Evolutionary conservation across 768 basidiomycete species (phyloP).

Genomic region (Rhizopogon roseolus): DNA sequence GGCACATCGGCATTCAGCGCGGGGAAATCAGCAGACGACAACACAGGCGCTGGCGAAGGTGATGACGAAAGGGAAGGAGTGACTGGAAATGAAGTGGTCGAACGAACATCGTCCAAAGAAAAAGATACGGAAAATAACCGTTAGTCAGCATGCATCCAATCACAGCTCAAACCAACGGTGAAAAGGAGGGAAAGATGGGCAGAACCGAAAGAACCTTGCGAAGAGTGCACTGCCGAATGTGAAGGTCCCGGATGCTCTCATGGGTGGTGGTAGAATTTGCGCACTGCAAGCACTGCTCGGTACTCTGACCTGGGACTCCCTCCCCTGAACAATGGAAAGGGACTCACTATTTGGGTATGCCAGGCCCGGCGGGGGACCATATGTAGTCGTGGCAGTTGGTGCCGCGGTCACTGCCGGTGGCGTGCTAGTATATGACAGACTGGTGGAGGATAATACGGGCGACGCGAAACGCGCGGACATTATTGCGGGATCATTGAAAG

Average conservation of each 20-base stretch:
- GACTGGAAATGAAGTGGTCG: conserved; percentile 38
- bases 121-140: conserved; percentile 10
- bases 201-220: conserved; percentile 26
- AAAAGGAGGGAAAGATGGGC: conserved; percentile 24
- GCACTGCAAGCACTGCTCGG: conserved; percentile 89
- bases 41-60: conserved; percentile 39
- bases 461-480: conserved; percentile 69
- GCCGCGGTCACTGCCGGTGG: conserved; percentile 1
- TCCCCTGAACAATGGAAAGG: conserved; percentile 58
- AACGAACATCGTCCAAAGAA: conserved; percentile 26
- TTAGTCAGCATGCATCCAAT: conserved; percentile 29
- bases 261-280: conserved; percentile 71
- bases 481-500: conserved; percentile 72
- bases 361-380: conserved; percentile 68
- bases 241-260: conserved; percentile 37
- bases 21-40: conserved; percentile 75
- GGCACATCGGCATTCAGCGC: conserved; percentile 37
- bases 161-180: conserved; percentile 22
- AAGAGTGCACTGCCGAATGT: conserved; percentile 1
- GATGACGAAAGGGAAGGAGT: conserved; percentile 30
- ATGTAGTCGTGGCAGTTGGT: conserved; percentile 7
- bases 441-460: conserved; percentile 22
- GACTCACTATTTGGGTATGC: conserved; percentile 59
- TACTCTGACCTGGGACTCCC: conserved; percentile 77
- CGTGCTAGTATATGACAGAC: conserved; percentile 8